Base-by-base conservation (phyloP, 2,329 filamentous ascomycete species). In the Fusarium paranaense region DNA sequence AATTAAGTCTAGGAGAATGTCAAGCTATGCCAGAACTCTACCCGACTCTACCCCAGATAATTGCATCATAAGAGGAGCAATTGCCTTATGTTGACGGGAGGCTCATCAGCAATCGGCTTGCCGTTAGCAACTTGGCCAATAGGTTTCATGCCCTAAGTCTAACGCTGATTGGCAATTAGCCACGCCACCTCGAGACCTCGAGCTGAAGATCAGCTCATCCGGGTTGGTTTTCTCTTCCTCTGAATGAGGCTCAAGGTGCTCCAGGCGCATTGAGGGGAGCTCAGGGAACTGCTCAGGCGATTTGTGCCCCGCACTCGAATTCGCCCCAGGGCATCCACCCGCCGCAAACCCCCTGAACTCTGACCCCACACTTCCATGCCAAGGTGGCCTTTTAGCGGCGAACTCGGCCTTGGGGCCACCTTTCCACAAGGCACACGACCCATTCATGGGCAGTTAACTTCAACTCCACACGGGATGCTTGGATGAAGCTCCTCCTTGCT, bases 371-470 rank as follows among this genome's bases (percentile, higher is more conserved):
- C 47, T 75, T 20, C 47, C 47, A 14, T 54, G 47, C 47, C 47
- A 54, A 54, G 18, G 27, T 72, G 62, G 62, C 64, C 45, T 67
- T 60, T 65, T 71, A 76, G 73, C 54, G 70, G 76, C 76, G 64
- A 71, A 70, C 77, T 79, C 68, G 69, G 30, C 50, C 67, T 78
- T 78, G 63, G 78, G 80, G 81, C 80, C 81, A 82, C 81, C 77
- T 82, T 82, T 77, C 80, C 78, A 76, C 70, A 80, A 80, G 66
- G 77, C 74, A 80, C 79, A 78, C 79, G 77, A 79, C 73, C 71
- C 47, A 54, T 76, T 38, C 47, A 52, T 32, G 25, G 47, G 25
- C 25, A 52, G 47, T 32, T n/a, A 52, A 64, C 58, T 56, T 69
- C 63, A 71, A 66, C 74, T 76, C 78, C 73, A 73, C 73, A 54